Percentiles rank a stretch among this genome's conserved stretches.
phyloP scores from a whole-genome alignment of 441 rosid species.

The Lepidium campestre region DNA sequence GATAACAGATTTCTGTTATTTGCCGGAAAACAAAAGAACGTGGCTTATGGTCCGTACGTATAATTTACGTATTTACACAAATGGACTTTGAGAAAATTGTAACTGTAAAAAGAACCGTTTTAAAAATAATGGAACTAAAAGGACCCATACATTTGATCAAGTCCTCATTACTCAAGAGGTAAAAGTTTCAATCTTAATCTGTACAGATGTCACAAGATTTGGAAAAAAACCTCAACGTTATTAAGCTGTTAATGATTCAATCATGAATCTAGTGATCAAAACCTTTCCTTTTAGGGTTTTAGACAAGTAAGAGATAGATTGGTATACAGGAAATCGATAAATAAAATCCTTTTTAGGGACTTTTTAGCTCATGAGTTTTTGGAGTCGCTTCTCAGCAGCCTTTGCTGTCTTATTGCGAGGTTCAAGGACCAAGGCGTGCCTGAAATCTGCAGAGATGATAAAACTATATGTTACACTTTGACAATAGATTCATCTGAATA shows the following conservation, averaged over 20 bases:
- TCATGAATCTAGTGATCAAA: not conserved
- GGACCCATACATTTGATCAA: not conserved
- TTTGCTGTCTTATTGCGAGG: slow-evolving; percentile 80
- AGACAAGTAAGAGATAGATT: not conserved
- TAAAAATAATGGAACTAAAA: not conserved
- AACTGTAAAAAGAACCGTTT: not conserved
- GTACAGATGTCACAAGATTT: slow-evolving; percentile 1
- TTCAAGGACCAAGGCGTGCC: slow-evolving; percentile 79
- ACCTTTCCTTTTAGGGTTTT: not conserved
- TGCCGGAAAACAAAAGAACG: not conserved
- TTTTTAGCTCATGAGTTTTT: slow-evolving; percentile 43
- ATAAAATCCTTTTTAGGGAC: not conserved
- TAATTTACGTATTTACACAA: not conserved
- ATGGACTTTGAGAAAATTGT: not conserved
- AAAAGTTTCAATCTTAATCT: not conserved
- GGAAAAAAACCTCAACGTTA: not conserved
- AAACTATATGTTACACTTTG: not conserved
- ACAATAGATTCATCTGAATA: no score
- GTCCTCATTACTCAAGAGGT: not conserved
- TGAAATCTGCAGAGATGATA: slow-evolving; percentile 58
- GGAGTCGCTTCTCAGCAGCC: slow-evolving; percentile 58
- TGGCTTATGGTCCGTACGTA: not conserved
- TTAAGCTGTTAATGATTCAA: not conserved
- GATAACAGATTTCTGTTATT: not conserved
- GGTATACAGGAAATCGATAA: not conserved